phyloP scores from a whole-genome alignment of 1,284 basidiomycete genomes.

The Mycena citricolor region DNA sequence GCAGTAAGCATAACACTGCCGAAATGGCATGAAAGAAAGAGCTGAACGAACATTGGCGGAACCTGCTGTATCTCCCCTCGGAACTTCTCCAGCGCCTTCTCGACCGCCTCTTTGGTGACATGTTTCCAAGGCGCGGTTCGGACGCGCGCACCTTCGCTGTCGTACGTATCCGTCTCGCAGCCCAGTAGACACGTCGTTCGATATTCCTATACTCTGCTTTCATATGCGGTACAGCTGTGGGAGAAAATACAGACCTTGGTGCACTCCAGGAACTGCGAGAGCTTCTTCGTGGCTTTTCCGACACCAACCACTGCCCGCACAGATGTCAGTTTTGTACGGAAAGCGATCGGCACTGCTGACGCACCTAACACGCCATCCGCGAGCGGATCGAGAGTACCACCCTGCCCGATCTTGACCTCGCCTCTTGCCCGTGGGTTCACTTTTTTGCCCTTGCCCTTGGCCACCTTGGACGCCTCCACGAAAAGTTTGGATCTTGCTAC shows the following conservation, averaged over 20 bases:
- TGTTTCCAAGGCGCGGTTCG: slow-evolving; percentile 80
- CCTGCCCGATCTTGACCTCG: slow-evolving; percentile 82
- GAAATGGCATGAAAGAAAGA: slow-evolving; percentile 11
- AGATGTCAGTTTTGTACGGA: slow-evolving; percentile 15
- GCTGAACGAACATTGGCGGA: slow-evolving; percentile 78
- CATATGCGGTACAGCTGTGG: slow-evolving; percentile 17
- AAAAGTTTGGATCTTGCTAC: slow-evolving; percentile 82
- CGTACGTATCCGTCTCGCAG: slow-evolving; percentile 94
- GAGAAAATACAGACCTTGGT: slow-evolving; percentile 67
- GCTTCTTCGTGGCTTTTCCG: slow-evolving; percentile 87
- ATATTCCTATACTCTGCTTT: slow-evolving; percentile 70
- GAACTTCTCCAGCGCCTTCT: slow-evolving; percentile 74
- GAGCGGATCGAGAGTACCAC: slow-evolving; percentile 94
- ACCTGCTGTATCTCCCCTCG: slow-evolving; percentile 87
- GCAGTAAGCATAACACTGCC: slow-evolving; percentile 18
- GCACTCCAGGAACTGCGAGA: slow-evolving; percentile 85
- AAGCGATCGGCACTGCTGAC: slow-evolving; percentile 19
- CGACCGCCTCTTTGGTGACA: slow-evolving; percentile 78
- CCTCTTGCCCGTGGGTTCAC: slow-evolving; percentile 42
- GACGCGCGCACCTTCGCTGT: slow-evolving; percentile 81
- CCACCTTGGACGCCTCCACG: slow-evolving; percentile 55
- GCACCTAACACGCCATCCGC: slow-evolving; percentile 90
- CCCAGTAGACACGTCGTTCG: slow-evolving; percentile 89
- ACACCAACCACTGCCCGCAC: slow-evolving; percentile 79
- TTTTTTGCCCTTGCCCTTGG: slow-evolving; percentile 37